These are phyloP conservation scores for Phytopythium sindhum DNA, from an alignment of 352 stramenopile species.

Conservation along the genomic window DNA sequence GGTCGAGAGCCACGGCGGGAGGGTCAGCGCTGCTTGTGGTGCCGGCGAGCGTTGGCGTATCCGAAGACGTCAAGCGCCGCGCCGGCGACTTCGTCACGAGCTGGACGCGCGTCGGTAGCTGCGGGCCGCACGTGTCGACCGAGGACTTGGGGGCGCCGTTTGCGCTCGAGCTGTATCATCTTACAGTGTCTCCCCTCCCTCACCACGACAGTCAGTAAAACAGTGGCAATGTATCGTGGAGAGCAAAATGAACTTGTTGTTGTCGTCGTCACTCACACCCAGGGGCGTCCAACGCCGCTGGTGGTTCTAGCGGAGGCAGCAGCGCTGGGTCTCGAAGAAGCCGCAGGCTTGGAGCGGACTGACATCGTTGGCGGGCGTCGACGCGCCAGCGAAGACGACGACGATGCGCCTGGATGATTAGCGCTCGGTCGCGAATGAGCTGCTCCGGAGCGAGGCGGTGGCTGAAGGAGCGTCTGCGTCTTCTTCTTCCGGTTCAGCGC, in stretches of 20 bases:
- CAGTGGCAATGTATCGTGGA: neutral
- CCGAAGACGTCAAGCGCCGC: neutral
- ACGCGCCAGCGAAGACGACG: constrained; percentile 1
- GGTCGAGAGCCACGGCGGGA: neutral
- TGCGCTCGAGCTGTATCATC: constrained; percentile 38
- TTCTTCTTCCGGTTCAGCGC: constrained; percentile 14
- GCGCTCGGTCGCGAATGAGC: neutral
- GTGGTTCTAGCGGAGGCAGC: constrained; percentile 1
- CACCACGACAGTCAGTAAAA: neutral
- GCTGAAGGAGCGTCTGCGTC: constrained; percentile 1
- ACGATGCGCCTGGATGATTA: neutral
- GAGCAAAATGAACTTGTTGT: neutral
- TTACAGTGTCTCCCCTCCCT: neutral
- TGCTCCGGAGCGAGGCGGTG: neutral
- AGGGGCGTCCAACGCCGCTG: neutral
- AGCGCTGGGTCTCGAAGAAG: neutral
- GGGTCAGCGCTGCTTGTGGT: constrained; percentile 30
- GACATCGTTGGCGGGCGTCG: neutral
- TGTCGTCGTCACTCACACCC: neutral
- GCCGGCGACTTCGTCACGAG: neutral
- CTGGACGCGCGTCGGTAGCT: constrained; percentile 28
- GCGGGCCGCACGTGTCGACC: constrained; percentile 52
- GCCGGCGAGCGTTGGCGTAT: constrained; percentile 34
- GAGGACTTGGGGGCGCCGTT: constrained; percentile 52
- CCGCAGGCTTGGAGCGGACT: neutral